Evolutionary conservation across 768 basidiomycete species (phyloP), one percentile per base, ranked within the genome.

Genomic region (Hericium alpestre): DNA sequence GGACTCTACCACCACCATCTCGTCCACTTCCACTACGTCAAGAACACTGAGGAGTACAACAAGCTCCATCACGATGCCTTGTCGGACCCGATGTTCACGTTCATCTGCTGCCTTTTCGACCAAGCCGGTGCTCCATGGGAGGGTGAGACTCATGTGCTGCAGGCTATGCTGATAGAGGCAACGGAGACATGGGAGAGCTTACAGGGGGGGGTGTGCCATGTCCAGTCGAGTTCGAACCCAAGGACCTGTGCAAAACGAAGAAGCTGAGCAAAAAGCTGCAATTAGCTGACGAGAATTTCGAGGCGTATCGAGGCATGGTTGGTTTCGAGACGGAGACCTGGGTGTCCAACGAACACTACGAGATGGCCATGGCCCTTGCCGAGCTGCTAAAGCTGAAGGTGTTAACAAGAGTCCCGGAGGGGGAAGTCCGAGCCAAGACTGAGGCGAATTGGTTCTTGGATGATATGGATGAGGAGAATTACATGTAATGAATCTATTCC

Each of bases 391-490:
- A 76, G 73, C 53, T 68, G 70, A 56, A 56, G 16, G 60, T 25
- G 54, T 70, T 75, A 68, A 61, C 61, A 61, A 23, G 16, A 22
- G 62, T 5, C 61, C 58, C 61, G 52, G 55, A 58, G 60, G 68
- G 74, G 61, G 72, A 71, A 63, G 25, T 25, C 25, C 74, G 72
- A 63, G 75, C 58, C 37, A 54, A 71, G 69, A 63, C 72, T 51
- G 56, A 5, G 70, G 71, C 62, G 51, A 61, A 80, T 62, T 80
- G 77, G 78, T 66, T 64, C 61, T 77, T 64, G 56, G 73, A 78
- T 64, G 76, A 79, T 57, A 78, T 77, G 73, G 71, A 77, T 62
- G 77, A 80, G 67, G 63, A 70, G 66, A 54, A 71, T n/a, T 78
- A 77, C 60, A 73, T 67, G 69, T 77, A 69, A 68, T 48, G 20